Conservation (phyloP, 2,329 filamentous ascomycete genomes). For the Fusarium sp. region DNA sequence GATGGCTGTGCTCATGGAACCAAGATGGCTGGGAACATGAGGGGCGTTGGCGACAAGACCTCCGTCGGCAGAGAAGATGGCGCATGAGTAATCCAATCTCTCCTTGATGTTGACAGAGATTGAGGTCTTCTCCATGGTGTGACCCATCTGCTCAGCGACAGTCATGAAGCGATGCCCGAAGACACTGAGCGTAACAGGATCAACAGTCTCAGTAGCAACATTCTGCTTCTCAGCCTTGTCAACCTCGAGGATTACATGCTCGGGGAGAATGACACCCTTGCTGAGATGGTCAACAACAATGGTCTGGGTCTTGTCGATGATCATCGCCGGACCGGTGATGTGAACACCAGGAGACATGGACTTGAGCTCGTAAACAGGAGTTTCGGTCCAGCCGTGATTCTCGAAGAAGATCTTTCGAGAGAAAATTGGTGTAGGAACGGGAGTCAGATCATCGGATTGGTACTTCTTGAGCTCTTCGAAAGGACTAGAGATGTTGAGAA, state of each 20-base stretch:
- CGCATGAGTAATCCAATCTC: slow-evolving; percentile 80
- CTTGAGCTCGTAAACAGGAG: slow-evolving; percentile 39
- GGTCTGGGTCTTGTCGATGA: slow-evolving; percentile 78
- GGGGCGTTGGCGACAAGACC: slow-evolving; percentile 34
- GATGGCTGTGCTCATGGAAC: slow-evolving; percentile 36
- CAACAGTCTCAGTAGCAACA: slow-evolving; percentile 57
- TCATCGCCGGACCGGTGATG: slow-evolving; percentile 69
- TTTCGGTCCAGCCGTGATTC: slow-evolving; percentile 40
- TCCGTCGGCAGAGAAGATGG: slow-evolving; percentile 74
- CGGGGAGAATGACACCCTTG: slow-evolving; percentile 46
- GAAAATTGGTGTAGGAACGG: slow-evolving; percentile 31
- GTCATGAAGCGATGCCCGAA: slow-evolving; percentile 85
- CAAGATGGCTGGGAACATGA: slow-evolving; percentile 35
- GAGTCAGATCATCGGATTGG: neutral
- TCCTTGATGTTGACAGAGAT: slow-evolving; percentile 83
- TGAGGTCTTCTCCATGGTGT: slow-evolving; percentile 78
- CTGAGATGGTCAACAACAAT: slow-evolving; percentile 69
- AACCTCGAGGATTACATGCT: slow-evolving; percentile 50
- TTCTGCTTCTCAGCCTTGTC: slow-evolving; percentile 31
- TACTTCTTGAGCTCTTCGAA: slow-evolving; percentile 40
- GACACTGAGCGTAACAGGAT: slow-evolving; percentile 77
- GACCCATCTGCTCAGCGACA: slow-evolving; percentile 83
- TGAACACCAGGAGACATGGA: slow-evolving; percentile 28
- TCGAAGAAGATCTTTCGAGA: slow-evolving; percentile 41
- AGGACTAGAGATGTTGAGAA: slow-evolving; percentile 36